These are phyloP conservation scores for Aspergillus hortae DNA, from an alignment of 2,329 filamentous ascomycete genomes.

Conservation along the genomic window DNA sequence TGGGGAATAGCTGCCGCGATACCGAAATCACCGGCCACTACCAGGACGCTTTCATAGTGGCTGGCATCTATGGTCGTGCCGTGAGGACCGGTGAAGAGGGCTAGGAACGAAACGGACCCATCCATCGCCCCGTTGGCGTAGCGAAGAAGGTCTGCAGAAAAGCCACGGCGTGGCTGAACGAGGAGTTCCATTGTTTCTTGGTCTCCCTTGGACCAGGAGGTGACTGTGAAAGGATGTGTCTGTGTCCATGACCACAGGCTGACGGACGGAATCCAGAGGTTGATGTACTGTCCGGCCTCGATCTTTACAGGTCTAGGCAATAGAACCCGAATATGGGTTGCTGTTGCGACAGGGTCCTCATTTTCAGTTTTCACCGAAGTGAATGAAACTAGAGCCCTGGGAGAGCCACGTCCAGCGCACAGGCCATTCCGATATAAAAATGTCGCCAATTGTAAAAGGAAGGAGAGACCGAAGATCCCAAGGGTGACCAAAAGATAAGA, in stretches of 20 bases:
- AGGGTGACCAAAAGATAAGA: constrained; percentile 19
- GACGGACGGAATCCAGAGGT: constrained; percentile 26
- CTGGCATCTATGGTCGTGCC: constrained; percentile 23
- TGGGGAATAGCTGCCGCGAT: constrained; percentile 31
- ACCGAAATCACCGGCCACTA: constrained; percentile 30
- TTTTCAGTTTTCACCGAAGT: constrained; percentile 8
- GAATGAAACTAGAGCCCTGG: constrained; percentile 20
- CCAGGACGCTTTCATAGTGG: constrained; percentile 30
- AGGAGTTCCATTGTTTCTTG: constrained; percentile 30
- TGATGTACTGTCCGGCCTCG: constrained; percentile 25
- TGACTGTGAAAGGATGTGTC: constrained; percentile 24
- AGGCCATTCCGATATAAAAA: constrained; percentile 19
- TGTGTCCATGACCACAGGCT: constrained; percentile 21
- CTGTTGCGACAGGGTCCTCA: constrained; percentile 2
- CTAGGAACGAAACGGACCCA: constrained; percentile 18
- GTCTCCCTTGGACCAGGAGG: constrained; percentile 20
- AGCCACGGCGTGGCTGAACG: constrained; percentile 24
- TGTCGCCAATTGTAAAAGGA: constrained; percentile 13
- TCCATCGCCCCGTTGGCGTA: constrained; percentile 1
- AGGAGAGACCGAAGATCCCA: constrained; percentile 15
- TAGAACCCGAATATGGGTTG: constrained; percentile 16
- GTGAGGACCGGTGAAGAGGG: constrained; percentile 32
- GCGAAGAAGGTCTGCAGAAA: constrained; percentile 24
- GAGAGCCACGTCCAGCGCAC: constrained; percentile 15
- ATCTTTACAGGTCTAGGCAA: constrained; percentile 19